These are phyloP conservation scores for Phaffomyces thermotolerans DNA, from an alignment of 805 yeast genomes.

Conservation along the genomic window DNA sequence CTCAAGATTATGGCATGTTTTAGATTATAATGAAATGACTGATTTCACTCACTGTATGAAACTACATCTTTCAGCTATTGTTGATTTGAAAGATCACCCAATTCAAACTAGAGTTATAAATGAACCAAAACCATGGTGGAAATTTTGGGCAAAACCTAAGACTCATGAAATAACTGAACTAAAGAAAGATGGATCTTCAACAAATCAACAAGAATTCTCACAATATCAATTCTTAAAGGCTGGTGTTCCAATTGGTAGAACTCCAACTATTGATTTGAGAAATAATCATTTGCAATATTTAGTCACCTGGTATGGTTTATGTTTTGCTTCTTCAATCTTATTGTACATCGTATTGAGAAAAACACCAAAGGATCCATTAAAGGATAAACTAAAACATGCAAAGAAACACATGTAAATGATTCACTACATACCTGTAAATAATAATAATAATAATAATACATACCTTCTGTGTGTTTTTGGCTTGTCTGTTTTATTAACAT, in stretches of 20 bases:
- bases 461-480: neutral
- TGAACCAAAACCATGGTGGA: slow-evolving; percentile 25
- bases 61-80: slow-evolving; percentile 67
- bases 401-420: slow-evolving; percentile 28
- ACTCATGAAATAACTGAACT: slow-evolving; percentile 7
- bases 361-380: slow-evolving; percentile 30
- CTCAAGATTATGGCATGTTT: slow-evolving; percentile 64
- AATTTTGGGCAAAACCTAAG: slow-evolving; percentile 17
- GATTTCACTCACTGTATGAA: slow-evolving; percentile 58
- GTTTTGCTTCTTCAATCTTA: slow-evolving; percentile 64
- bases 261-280: slow-evolving; percentile 72
- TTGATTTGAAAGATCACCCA: slow-evolving; percentile 59
- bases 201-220: slow-evolving; percentile 32
- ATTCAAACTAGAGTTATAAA: slow-evolving; percentile 29
- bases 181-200: slow-evolving; percentile 1
- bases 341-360: slow-evolving; percentile 47
- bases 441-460: neutral
- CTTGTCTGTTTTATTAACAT: neutral
- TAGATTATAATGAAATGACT: slow-evolving; percentile 81
- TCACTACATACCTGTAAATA: neutral
- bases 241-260: slow-evolving; percentile 87
- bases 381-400: slow-evolving; percentile 46
- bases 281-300: slow-evolving; percentile 90
- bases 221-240: slow-evolving; percentile 58
- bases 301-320: slow-evolving; percentile 91